Percentiles rank a stretch among this genome's conserved stretches.
Conservation (phyloP, 2,329 filamentous ascomycete genomes). For the Xylariaceae sp. region DNA sequence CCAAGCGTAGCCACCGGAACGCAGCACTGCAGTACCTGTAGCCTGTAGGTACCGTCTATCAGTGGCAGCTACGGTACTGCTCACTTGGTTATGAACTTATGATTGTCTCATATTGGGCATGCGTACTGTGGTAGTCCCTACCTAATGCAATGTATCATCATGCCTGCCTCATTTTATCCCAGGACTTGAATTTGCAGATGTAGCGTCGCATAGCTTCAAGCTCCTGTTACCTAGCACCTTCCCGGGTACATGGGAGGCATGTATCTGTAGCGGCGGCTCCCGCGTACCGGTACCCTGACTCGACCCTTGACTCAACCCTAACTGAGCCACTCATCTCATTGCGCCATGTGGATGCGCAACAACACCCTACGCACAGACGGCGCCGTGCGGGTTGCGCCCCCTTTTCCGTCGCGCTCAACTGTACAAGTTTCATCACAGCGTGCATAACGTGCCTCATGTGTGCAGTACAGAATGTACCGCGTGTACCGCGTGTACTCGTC, state of each 20-base stretch:
- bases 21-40: no score
- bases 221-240: neutral
- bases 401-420: neutral
- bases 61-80: no score
- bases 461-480: no score
- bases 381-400: neutral
- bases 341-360: neutral
- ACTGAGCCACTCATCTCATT: neutral
- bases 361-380: neutral
- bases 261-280: neutral
- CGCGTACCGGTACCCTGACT: neutral
- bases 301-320: neutral
- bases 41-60: no score
- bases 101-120: no score
- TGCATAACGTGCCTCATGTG: no score
- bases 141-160: neutral
- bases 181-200: neutral
- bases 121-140: no score
- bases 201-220: no score
- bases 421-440: no score
- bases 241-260: neutral
- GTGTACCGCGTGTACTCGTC: no score
- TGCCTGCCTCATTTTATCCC: neutral
- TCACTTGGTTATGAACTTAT: no score
- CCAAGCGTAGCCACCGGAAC: no score